Base-by-base conservation (phyloP, 2,329 filamentous ascomycete species). In the Pseudocercospora fijiensis region DNA sequence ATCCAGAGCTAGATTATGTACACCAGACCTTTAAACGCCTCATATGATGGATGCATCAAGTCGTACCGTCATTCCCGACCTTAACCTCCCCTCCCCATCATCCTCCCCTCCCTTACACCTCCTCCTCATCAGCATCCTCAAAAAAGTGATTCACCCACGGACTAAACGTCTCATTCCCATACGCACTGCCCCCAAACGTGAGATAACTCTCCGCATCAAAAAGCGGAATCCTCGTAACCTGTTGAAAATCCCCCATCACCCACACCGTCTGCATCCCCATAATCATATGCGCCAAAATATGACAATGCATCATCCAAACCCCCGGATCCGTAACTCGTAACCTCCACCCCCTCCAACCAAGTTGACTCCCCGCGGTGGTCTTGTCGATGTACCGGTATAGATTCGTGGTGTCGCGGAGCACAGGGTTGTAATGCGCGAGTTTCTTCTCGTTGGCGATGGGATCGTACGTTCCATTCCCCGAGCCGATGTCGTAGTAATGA, bases 271-370 rank as follows among this genome's bases (percentile, higher is more conserved):
- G 78, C 80, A 81, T 81, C 0, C 77, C 83, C 84, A 86, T 86
- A 18, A 84, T 75, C 80, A 85, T 84, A 71, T 88, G 85, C 60
- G 82, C 81, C 57, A 84, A 66, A 16, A 84, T 81, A 71, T 88
- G 85, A 66, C 85, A 88, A 72, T 88, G 85, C 66, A 87, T 77
- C 83, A 87, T 84, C 84, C 84, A 88, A 2, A 84, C 67, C 4
- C 84, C 86, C 0, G 82, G 73, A 61, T 82, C 75, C 8, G 75
- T 77, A 0, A 87, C 81, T 3, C 84, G 77, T 0, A 88, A 74
- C 9, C 86, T 77, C 86, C 86, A 88, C 0, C 80, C 86, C 20
- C 86, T 77, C 86, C 86, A 89, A 0, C 86, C 85, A 0, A 80
- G 77, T 1, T 78, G 79, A 5, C 77, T 71, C 3, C 80, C 75